Percentiles rank a stretch among this genome's conserved stretches.
These are phyloP conservation scores for Phialocephala subalpina DNA, from an alignment of 2,329 filamentous ascomycete species.

Conservation along the genomic window DNA sequence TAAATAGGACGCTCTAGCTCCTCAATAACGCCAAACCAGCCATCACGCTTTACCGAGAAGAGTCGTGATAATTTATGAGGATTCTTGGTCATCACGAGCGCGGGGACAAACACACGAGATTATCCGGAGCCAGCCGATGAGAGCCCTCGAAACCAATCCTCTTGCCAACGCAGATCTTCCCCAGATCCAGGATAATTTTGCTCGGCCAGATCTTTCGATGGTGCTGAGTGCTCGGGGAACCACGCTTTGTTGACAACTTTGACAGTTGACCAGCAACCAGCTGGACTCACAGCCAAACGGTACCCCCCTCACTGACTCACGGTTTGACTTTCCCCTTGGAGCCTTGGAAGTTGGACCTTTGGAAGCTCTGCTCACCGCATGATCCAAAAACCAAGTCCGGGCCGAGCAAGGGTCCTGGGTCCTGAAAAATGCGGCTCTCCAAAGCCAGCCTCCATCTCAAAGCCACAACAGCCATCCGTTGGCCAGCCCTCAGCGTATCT, in stretches of 20 bases:
- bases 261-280: background rate
- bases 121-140: background rate
- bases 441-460: background rate
- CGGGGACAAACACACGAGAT: background rate
- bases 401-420: background rate
- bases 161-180: background rate
- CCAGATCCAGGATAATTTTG: background rate
- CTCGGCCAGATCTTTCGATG: background rate
- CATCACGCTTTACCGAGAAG: background rate
- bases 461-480: background rate
- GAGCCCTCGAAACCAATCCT: background rate
- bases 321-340: background rate
- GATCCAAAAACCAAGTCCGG: background rate
- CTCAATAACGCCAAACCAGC: slow-evolving; percentile 6
- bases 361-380: slow-evolving; percentile 4
- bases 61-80: background rate
- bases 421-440: too few relatives aligned
- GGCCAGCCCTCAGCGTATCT: background rate
- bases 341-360: too few relatives aligned
- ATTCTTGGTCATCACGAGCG: background rate
- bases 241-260: background rate
- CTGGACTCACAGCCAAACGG: background rate
- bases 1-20: background rate
- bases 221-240: background rate
- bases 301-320: background rate